phyloP scores from a whole-genome alignment of 768 basidiomycete species.

The Zangia roseola region DNA sequence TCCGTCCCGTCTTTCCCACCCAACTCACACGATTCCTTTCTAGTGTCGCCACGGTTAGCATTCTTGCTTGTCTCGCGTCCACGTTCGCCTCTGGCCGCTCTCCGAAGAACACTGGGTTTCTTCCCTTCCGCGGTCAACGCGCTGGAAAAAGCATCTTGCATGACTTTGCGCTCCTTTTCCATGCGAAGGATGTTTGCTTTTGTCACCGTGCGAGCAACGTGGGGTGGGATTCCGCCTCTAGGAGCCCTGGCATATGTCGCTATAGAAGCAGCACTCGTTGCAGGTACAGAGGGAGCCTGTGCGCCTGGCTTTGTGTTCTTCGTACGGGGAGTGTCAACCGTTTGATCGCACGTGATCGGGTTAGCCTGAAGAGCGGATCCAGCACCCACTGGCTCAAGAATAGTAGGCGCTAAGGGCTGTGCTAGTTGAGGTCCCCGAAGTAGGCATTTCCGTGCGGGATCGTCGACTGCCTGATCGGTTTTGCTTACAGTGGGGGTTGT shows the following conservation, averaged over 20 bases:
- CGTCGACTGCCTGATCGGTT: background rate
- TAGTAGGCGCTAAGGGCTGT: background rate
- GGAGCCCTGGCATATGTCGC: constrained; percentile 20
- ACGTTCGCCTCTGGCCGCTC: background rate
- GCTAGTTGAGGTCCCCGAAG: background rate
- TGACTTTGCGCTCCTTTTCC: constrained; percentile 25
- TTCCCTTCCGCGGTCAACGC: constrained; percentile 2
- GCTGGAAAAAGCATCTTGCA: constrained; percentile 12
- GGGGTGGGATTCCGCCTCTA: constrained; percentile 31
- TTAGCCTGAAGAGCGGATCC: background rate
- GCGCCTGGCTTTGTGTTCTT: constrained; percentile 9
- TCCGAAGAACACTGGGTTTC: constrained; percentile 30
- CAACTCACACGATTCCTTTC: constrained; percentile 53
- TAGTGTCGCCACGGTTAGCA: background rate
- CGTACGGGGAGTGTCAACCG: background rate
- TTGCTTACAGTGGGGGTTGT: background rate
- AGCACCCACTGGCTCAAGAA: constrained; percentile 3
- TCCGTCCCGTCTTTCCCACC: constrained; percentile 76
- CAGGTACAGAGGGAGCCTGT: background rate
- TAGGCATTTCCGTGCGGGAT: background rate
- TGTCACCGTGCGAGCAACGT: constrained; percentile 31
- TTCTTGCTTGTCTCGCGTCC: constrained; percentile 2
- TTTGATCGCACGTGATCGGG: background rate
- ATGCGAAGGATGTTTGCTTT: constrained; percentile 23
- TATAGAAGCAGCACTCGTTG: background rate